Percentiles rank a stretch among this genome's conserved stretches.
Conservation (phyloP, 164 flowering plant genomes). For the Piper betle region DNA sequence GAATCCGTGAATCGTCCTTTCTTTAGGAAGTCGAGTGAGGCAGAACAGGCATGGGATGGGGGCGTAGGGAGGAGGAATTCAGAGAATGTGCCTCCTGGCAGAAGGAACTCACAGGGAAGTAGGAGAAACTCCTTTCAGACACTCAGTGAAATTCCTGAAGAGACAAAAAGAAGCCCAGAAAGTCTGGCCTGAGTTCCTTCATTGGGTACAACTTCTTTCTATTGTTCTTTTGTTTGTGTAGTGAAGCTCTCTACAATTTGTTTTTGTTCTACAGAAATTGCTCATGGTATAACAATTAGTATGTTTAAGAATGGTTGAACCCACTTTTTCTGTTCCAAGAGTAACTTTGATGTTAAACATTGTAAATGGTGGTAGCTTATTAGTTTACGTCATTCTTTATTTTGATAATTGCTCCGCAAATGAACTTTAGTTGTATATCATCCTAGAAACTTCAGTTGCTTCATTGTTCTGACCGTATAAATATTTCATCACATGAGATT, state of each 20-base stretch:
- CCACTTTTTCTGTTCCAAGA: too few species aligned
- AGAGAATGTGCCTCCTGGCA: constrained; percentile 33
- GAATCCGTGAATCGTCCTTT: constrained; percentile 51
- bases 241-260: not conserved
- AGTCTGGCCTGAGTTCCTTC: constrained; percentile 64
- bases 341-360: too few species aligned
- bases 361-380: too few species aligned
- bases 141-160: constrained; percentile 59
- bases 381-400: too few species aligned
- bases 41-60: constrained; percentile 21
- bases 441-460: too few species aligned
- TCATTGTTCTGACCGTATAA: too few species aligned
- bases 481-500: too few species aligned
- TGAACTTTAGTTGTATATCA: too few species aligned
- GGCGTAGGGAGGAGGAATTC: constrained; percentile 35
- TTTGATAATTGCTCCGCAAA: too few species aligned
- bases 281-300: too few species aligned
- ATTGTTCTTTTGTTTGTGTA: not conserved
- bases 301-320: too few species aligned
- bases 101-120: constrained; percentile 47
- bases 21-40: constrained; percentile 44
- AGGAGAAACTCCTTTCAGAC: constrained; percentile 41
- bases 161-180: constrained; percentile 41
- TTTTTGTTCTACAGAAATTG: too few species aligned
- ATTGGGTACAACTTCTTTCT: constrained; percentile 43